A percentile compares a stretch with the other conserved stretches of the same genome.
These are phyloP conservation scores for Tolypocladium inflatum DNA, from an alignment of 2,329 filamentous ascomycete genomes.

Conservation along the genomic window DNA sequence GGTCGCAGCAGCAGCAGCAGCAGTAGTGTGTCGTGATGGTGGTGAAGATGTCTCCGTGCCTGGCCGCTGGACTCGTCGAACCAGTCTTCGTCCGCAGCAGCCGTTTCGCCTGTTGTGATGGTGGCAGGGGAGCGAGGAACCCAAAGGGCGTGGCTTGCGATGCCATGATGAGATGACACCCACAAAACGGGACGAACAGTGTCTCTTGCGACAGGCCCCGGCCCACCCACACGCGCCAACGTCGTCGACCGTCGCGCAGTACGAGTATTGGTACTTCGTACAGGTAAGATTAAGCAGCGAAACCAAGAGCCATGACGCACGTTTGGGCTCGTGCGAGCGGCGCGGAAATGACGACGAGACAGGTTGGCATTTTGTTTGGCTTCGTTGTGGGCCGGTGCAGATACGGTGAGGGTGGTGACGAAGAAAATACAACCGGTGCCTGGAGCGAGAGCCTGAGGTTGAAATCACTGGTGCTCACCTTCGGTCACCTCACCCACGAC, in stretches of 20 bases:
- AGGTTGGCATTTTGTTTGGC: not conserved
- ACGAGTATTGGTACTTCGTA: not conserved
- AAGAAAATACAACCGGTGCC: not conserved
- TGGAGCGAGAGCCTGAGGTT: not conserved
- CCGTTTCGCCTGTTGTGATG: not conserved
- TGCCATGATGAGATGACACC: not conserved
- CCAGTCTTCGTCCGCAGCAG: not conserved
- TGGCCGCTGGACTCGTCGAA: not conserved
- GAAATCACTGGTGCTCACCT: not conserved
- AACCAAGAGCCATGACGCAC: not conserved
- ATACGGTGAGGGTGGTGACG: not conserved
- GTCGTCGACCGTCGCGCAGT: not conserved
- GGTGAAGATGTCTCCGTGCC: not conserved
- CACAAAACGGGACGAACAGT: not conserved
- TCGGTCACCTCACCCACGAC: not conserved
- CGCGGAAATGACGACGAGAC: not conserved
- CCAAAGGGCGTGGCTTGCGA: not conserved
- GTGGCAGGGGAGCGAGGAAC: not conserved
- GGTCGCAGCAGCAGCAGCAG: not conserved
- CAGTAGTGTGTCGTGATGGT: not conserved
- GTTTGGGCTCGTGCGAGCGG: not conserved
- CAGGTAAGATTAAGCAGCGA: not conserved
- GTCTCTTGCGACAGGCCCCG: not conserved
- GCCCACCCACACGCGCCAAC: not conserved
- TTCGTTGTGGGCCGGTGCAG: not conserved